Evolutionary conservation across 176 grass and related monocot genomes (phyloP).

Genomic region (Eragrostis curvula): DNA sequence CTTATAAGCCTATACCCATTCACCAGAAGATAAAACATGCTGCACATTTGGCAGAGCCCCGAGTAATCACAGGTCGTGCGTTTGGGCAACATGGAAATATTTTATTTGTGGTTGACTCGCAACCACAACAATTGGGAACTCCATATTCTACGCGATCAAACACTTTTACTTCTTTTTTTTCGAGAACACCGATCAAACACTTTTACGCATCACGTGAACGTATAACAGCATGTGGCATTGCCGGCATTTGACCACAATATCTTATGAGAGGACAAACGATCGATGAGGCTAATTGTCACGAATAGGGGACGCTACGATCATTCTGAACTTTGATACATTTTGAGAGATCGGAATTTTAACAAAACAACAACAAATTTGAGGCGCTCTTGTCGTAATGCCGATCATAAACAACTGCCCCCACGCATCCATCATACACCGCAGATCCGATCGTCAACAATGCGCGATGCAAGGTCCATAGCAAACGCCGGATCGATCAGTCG

Average conservation of each 20-base stretch:
- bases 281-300: neutral
- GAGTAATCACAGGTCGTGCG: neutral
- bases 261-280: neutral
- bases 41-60: neutral
- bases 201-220: neutral
- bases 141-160: conserved; percentile 5
- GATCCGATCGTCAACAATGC: neutral
- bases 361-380: neutral
- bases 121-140: neutral
- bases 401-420: neutral
- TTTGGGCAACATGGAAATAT: neutral
- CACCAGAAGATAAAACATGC: neutral
- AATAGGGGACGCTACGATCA: neutral
- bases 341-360: neutral
- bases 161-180: no score
- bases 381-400: neutral
- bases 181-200: conserved; percentile 23
- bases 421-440: neutral
- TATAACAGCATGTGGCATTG: conserved; percentile 19
- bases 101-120: neutral
- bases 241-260: neutral
- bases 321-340: neutral
- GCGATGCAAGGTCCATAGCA: neutral
- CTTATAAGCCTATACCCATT: neutral
- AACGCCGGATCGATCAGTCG: neutral